Percentiles rank a stretch among this genome's conserved stretches.
phyloP scores from a whole-genome alignment of 176 grass and related monocot genomes.

The Aegilops tauschii region DNA sequence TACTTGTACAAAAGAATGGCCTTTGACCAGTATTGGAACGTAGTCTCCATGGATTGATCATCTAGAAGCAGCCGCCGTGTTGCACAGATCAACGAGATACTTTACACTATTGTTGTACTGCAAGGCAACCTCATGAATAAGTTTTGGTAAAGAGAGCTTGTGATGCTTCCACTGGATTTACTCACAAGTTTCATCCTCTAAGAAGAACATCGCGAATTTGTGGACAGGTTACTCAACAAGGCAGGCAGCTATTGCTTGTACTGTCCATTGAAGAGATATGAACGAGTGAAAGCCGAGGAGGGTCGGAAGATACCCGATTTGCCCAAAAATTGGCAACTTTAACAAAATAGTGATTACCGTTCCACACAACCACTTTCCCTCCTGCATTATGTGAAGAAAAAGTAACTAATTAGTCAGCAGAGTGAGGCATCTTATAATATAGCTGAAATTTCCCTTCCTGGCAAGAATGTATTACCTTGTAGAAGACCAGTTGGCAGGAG shows the following conservation, averaged over 20 bases:
- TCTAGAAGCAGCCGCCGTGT: not conserved
- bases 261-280: not conserved
- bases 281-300: slow-evolving; percentile 28
- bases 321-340: slow-evolving; percentile 65
- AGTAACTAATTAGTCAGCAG: slow-evolving; percentile 11
- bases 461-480: slow-evolving; percentile 39
- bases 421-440: not conserved
- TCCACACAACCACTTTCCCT: slow-evolving; percentile 44
- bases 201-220: not conserved
- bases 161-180: not conserved
- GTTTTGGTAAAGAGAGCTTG: not conserved
- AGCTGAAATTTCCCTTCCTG: not conserved
- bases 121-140: not conserved
- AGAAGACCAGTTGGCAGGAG: slow-evolving; percentile 29
- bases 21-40: not conserved
- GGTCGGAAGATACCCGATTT: slow-evolving; percentile 45
- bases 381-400: slow-evolving; percentile 23
- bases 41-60: not conserved
- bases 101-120: not conserved
- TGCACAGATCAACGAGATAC: not conserved
- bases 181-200: slow-evolving; percentile 3
- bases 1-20: slow-evolving; percentile 33
- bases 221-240: slow-evolving; percentile 14
- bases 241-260: not conserved
- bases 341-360: slow-evolving; percentile 48